phyloP scores from a whole-genome alignment of 495 filamentous ascomycete species.

The Xylaria longipes region DNA sequence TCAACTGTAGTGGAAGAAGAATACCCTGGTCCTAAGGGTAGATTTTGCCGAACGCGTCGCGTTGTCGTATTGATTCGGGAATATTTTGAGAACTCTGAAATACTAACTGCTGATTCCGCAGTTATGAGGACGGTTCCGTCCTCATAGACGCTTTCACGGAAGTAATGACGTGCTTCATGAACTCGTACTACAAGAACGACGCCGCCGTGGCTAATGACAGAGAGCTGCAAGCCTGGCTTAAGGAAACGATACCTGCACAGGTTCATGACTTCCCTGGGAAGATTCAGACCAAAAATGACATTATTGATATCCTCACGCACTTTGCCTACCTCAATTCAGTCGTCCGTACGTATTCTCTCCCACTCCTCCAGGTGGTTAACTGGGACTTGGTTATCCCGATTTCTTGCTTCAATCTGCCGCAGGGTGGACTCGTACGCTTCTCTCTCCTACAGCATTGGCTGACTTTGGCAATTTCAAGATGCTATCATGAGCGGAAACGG shows the following conservation, averaged over 20 bases:
- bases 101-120: not conserved
- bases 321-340: conserved; percentile 26
- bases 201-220: conserved; percentile 34
- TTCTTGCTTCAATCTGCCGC: not conserved
- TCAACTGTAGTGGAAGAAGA: conserved; percentile 25
- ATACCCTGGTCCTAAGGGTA: not conserved
- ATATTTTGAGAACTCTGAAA: not conserved
- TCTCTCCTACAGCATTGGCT: not conserved
- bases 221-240: conserved; percentile 46
- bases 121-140: conserved; percentile 12
- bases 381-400: not conserved
- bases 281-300: conserved; percentile 26
- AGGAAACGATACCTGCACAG: conserved; percentile 27
- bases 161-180: conserved; percentile 40
- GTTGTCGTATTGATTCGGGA: not conserved
- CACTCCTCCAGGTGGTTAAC: not conserved
- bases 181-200: conserved; percentile 43
- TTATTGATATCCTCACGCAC: conserved; percentile 46
- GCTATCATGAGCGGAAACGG: conserved; percentile 44
- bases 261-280: conserved; percentile 36
- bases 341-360: conserved; percentile 23
- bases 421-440: not conserved
- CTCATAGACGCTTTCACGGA: conserved; percentile 32
- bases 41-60: not conserved
- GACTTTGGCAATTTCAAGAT: conserved; percentile 22